Conservation (phyloP, 1,284 basidiomycete species). For the Cutaneotrichosporon sp. region DNA sequence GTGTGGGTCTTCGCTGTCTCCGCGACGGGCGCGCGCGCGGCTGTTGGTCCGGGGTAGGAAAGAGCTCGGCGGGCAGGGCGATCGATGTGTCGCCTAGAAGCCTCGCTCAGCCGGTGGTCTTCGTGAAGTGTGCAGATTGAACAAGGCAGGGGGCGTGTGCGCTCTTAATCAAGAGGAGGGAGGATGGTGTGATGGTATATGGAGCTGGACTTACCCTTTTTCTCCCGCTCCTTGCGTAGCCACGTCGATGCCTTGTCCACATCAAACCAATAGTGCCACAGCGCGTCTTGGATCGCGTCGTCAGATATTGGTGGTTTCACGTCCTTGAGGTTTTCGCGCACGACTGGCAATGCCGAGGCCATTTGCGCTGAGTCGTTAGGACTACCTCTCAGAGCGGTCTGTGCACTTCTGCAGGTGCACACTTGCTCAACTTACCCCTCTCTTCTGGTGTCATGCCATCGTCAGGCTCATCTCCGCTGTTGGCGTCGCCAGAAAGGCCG, state of each 20-base stretch:
- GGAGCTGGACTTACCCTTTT: slow-evolving; percentile 66
- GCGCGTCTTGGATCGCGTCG: slow-evolving; percentile 65
- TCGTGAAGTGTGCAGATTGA: not conserved
- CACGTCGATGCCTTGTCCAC: slow-evolving; percentile 69
- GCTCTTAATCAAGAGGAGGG: slow-evolving; percentile 5
- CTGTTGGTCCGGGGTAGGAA: slow-evolving; percentile 36
- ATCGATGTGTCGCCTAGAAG: slow-evolving; percentile 26
- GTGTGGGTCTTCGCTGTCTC: not conserved
- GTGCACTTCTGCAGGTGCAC: slow-evolving; percentile 52
- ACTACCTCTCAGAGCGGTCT: not conserved
- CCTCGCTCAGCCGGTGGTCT: slow-evolving; percentile 26
- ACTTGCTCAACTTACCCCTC: slow-evolving; percentile 20
- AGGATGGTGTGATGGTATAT: not conserved
- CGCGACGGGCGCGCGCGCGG: slow-evolving; percentile 18
- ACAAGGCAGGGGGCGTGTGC: not conserved
- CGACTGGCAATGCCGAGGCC: slow-evolving; percentile 61
- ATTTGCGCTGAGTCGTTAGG: slow-evolving; percentile 59
- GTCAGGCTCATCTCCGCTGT: slow-evolving; percentile 37
- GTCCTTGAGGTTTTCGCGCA: slow-evolving; percentile 63
- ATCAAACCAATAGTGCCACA: slow-evolving; percentile 90
- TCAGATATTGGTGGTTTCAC: slow-evolving; percentile 68
- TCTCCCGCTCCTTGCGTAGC: slow-evolving; percentile 56
- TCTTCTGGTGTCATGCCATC: slow-evolving; percentile 40
- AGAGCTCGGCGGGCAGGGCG: slow-evolving; percentile 19
- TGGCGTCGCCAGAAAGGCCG: slow-evolving; percentile 32